Evolutionary conservation across 1,284 basidiomycete genomes (phyloP).

Genomic region (Irpex sp.): DNA sequence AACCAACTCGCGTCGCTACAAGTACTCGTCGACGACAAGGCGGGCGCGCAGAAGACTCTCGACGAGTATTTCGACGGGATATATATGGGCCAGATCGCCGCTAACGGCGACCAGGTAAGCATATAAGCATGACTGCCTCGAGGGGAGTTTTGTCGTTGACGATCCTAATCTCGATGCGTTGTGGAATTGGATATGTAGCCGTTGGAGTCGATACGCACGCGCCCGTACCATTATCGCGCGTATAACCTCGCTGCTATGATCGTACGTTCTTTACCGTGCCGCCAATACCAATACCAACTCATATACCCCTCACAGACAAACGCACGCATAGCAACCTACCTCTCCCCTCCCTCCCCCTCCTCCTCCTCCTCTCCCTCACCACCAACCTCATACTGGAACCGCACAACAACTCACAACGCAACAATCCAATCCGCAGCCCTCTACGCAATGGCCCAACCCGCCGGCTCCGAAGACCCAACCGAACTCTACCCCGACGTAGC

Average conservation of each 20-base stretch:
- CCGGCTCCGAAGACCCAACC: conserved; percentile 29
- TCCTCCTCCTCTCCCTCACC: conserved; percentile 37
- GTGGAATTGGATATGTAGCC: conserved; percentile 45
- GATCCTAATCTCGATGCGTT: not conserved
- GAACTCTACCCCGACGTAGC: conserved; percentile 33
- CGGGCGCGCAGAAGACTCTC: conserved; percentile 28
- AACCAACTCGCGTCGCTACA: conserved; percentile 35
- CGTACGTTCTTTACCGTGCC: conserved; percentile 31
- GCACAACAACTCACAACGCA: conserved; percentile 40
- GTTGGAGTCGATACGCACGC: conserved; percentile 55
- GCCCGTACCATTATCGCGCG: conserved; percentile 62
- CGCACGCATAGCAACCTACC: conserved; percentile 46
- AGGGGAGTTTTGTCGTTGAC: no score
- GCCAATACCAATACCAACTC: no score
- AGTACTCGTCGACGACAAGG: conserved; percentile 29
- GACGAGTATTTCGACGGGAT: conserved; percentile 33
- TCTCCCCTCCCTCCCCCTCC: conserved; percentile 29
- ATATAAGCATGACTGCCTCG: not conserved
- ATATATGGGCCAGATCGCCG: conserved; percentile 35
- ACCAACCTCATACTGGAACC: conserved; percentile 35
- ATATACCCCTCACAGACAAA: conserved; percentile 39
- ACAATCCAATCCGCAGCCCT: conserved; percentile 58
- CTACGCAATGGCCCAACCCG: conserved; percentile 39
- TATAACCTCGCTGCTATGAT: conserved; percentile 66
- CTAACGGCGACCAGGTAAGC: conserved; percentile 34